Conservation (phyloP, 129 eudicot genomes). For the Ambrosia artemisiifolia region DNA sequence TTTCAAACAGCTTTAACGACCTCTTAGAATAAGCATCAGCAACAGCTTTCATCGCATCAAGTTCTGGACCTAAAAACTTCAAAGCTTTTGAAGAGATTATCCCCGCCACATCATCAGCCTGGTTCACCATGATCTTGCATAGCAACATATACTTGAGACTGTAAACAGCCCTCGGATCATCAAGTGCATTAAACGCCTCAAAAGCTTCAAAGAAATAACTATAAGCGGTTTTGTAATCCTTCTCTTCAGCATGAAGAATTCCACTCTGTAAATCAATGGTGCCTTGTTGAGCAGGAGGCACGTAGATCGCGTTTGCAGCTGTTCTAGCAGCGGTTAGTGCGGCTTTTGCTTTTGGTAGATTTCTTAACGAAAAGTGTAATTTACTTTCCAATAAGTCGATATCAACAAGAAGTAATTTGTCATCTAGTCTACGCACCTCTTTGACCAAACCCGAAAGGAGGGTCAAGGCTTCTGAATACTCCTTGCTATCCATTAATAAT, state of each 20-base stretch:
- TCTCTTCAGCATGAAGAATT: constrained; percentile 57
- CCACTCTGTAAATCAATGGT: constrained; percentile 57
- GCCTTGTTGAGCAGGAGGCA: constrained; percentile 65
- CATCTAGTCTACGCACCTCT: constrained; percentile 47
- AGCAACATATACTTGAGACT: constrained; percentile 75
- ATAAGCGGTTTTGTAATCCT: constrained; percentile 64
- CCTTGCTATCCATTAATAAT: constrained; percentile 46
- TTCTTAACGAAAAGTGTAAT: constrained; percentile 48
- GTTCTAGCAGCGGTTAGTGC: constrained; percentile 69
- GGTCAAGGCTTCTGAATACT: constrained; percentile 45
- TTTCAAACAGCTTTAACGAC: constrained; percentile 66
- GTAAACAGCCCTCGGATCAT: constrained; percentile 57
- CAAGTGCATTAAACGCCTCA: constrained; percentile 67
- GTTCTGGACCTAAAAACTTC: constrained; percentile 64
- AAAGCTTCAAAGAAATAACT: constrained; percentile 71
- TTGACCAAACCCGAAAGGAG: constrained; percentile 46
- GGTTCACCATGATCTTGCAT: constrained; percentile 65
- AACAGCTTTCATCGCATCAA: constrained; percentile 77
- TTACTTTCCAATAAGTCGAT: constrained; percentile 59
- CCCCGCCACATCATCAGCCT: constrained; percentile 70
- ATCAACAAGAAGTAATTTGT: constrained; percentile 52
- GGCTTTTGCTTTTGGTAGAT: constrained; percentile 62
- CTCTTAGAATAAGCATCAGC: constrained; percentile 73
- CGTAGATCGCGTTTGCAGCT: constrained; percentile 73
- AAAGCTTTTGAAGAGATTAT: constrained; percentile 63